A percentile compares a stretch with the other conserved stretches of the same genome.
These are phyloP conservation scores for Scytalidium lignicola DNA, from an alignment of 2,329 filamentous ascomycete genomes.

Conservation along the genomic window DNA sequence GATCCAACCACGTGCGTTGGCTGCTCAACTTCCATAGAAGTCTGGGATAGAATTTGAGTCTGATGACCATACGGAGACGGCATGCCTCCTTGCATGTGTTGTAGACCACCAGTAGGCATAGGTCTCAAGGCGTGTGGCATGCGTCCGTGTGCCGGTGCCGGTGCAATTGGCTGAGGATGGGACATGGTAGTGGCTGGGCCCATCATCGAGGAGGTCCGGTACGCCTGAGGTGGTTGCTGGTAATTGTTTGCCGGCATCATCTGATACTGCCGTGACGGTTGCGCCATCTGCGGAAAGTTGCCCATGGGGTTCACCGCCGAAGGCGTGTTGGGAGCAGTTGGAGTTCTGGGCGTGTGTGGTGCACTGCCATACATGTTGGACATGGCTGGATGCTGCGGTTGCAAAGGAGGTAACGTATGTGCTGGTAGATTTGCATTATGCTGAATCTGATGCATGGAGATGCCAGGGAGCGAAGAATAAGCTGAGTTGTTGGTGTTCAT, in stretches of 20 bases:
- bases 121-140: slow-evolving; percentile 56
- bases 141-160: slow-evolving; percentile 55
- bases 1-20: slow-evolving; percentile 93
- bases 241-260: slow-evolving; percentile 24
- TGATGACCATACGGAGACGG: slow-evolving; percentile 56
- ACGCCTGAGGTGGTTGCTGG: slow-evolving; percentile 28
- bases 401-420: slow-evolving; percentile 52
- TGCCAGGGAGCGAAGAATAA: slow-evolving; percentile 23
- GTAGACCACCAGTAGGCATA: slow-evolving; percentile 64
- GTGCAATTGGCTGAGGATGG: slow-evolving; percentile 72
- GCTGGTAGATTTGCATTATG: slow-evolving; percentile 40
- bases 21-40: slow-evolving; percentile 51
- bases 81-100: slow-evolving; percentile 46
- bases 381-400: slow-evolving; percentile 45
- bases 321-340: slow-evolving; percentile 58
- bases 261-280: slow-evolving; percentile 18
- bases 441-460: slow-evolving; percentile 32
- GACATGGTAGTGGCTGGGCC: slow-evolving; percentile 61
- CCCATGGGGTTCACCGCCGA: slow-evolving; percentile 49
- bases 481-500: slow-evolving; percentile 23
- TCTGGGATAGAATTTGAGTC: slow-evolving; percentile 51
- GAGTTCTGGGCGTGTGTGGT: slow-evolving; percentile 54
- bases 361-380: slow-evolving; percentile 47
- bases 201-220: slow-evolving; percentile 57
- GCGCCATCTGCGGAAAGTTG: slow-evolving; percentile 51